These are phyloP conservation scores for Annulohypoxylon stygium DNA, from an alignment of 495 filamentous ascomycete species.

Conservation along the genomic window DNA sequence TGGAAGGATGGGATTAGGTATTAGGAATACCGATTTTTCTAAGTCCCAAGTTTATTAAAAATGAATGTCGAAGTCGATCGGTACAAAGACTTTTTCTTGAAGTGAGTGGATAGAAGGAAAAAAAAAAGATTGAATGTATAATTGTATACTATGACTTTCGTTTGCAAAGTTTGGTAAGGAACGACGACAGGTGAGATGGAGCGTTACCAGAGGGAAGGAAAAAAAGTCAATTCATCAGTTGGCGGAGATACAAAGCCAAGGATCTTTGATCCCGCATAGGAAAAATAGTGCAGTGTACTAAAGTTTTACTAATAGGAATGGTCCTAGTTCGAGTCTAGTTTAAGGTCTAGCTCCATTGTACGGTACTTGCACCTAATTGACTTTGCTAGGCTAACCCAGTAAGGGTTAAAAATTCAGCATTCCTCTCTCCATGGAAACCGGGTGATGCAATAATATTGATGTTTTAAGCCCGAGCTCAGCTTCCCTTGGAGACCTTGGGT, in stretches of 20 bases:
- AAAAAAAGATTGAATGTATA: conserved; percentile 5
- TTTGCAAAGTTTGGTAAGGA: conserved; percentile 28
- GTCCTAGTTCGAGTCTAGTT: neutral
- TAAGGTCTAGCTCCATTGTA: conserved; percentile 1
- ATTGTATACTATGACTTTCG: conserved; percentile 14
- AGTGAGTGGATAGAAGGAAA: conserved; percentile 12
- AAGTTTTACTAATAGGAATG: conserved; percentile 9
- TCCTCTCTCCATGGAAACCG: conserved; percentile 36
- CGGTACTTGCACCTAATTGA: conserved; percentile 17
- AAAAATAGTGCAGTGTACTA: conserved; percentile 26
- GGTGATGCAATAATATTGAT: conserved; percentile 37
- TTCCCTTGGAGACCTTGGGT: conserved; percentile 15
- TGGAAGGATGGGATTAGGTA: conserved; percentile 39
- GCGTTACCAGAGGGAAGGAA: neutral
- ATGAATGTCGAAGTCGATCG: conserved; percentile 10
- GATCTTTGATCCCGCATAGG: conserved; percentile 6
- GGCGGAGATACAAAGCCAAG: conserved; percentile 21
- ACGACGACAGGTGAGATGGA: conserved; percentile 34
- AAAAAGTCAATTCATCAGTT: conserved; percentile 36
- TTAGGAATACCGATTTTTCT: conserved; percentile 28
- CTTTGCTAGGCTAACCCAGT: conserved; percentile 18
- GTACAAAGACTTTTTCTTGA: conserved; percentile 1
- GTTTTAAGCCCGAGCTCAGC: conserved; percentile 38
- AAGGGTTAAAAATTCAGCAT: conserved; percentile 25
- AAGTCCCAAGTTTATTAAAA: conserved; percentile 14